Conservation (phyloP, 139 green algal genomes). For the Chlorella vulgaris region DNA sequence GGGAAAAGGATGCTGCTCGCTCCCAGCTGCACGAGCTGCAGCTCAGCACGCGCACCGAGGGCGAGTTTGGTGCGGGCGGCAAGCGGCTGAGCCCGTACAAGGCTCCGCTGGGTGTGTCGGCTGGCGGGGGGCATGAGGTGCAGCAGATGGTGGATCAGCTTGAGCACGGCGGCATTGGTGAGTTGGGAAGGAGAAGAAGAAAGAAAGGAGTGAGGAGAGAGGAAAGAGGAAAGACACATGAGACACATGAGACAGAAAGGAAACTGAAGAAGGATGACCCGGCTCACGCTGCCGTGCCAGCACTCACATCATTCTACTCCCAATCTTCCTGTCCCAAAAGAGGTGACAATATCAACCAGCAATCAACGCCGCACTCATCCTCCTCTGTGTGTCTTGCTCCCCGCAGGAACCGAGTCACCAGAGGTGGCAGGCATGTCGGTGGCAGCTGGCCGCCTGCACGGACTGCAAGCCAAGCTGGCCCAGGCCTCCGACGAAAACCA, state of each 20-base stretch:
- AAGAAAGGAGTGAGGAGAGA: too few relatives aligned
- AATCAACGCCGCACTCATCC: too few relatives aligned
- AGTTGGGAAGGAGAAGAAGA: too few relatives aligned
- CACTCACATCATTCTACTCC: too few relatives aligned
- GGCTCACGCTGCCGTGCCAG: too few relatives aligned
- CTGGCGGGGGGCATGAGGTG: neutral
- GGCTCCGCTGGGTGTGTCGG: slow-evolving; percentile 1
- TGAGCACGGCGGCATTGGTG: slow-evolving; percentile 1
- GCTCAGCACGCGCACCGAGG: slow-evolving; percentile 29
- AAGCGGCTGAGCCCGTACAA: slow-evolving; percentile 25
- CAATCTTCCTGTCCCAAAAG: too few relatives aligned
- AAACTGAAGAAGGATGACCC: too few relatives aligned
- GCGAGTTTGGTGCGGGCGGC: slow-evolving; percentile 28
- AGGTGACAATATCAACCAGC: too few relatives aligned
- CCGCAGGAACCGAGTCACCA: neutral
- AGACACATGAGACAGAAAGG: too few relatives aligned
- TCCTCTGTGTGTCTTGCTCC: too few relatives aligned
- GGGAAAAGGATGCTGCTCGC: slow-evolving; percentile 12
- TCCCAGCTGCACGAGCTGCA: slow-evolving; percentile 49
- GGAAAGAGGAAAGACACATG: too few relatives aligned
- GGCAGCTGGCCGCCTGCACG: neutral
- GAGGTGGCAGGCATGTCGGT: neutral
- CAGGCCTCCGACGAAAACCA: neutral
- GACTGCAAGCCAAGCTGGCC: slow-evolving; percentile 3
- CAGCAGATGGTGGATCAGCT: slow-evolving; percentile 17